phyloP scores from a whole-genome alignment of 2,329 filamentous ascomycete genomes.

The Leptosphaerulina australis region DNA sequence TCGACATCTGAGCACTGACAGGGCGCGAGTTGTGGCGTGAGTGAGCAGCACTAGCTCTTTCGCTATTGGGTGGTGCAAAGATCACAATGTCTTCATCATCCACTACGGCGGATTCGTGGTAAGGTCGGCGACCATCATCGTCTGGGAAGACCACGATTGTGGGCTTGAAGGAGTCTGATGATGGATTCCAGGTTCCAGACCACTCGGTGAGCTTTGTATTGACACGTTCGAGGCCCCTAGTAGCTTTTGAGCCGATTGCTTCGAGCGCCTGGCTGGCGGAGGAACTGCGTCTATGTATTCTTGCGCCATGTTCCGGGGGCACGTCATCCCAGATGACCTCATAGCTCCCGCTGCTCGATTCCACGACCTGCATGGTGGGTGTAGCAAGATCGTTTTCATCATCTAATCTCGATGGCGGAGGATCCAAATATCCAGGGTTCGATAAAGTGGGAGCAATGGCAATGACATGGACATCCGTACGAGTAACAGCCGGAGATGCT shows the following conservation, averaged over 20 bases:
- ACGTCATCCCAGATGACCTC: conserved; percentile 44
- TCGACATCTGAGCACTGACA: conserved; percentile 25
- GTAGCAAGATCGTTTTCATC: conserved; percentile 28
- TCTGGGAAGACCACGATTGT: conserved; percentile 39
- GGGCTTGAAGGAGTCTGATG: conserved; percentile 27
- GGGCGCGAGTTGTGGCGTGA: conserved; percentile 32
- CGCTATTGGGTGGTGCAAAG: conserved; percentile 40
- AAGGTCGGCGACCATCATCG: conserved; percentile 21
- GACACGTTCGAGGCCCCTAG: conserved; percentile 36
- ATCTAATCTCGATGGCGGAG: neutral
- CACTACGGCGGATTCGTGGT: conserved; percentile 22
- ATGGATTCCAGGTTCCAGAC: conserved; percentile 30
- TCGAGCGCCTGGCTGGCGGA: conserved; percentile 29
- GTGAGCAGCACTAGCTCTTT: conserved; percentile 28
- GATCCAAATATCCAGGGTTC: neutral
- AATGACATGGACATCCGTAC: conserved; percentile 45
- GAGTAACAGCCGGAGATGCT: conserved; percentile 39
- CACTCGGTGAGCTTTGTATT: conserved; percentile 42
- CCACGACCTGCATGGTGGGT: conserved; percentile 43
- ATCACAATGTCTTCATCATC: conserved; percentile 32
- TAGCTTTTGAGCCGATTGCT: conserved; percentile 17
- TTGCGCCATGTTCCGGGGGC: conserved; percentile 17
- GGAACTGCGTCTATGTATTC: conserved; percentile 22
- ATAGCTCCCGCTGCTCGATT: conserved; percentile 37
- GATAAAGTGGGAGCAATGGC: conserved; percentile 30